A percentile compares a stretch with the other conserved stretches of the same genome.
Conservation (phyloP, 164 flowering plant genomes). For the Malania oleifera region DNA sequence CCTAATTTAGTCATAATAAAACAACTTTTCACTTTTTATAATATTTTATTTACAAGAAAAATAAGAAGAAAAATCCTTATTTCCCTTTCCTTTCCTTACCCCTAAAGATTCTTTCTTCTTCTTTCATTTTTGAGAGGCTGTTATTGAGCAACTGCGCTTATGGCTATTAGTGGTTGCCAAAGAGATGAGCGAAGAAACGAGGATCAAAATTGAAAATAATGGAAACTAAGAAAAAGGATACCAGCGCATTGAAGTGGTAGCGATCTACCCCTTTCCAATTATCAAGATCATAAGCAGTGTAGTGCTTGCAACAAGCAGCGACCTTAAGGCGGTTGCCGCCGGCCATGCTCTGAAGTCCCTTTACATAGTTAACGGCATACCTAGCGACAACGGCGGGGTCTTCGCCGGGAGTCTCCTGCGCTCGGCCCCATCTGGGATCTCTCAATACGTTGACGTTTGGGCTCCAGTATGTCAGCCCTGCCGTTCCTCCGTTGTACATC, state of each 20-base stretch:
- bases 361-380: conserved; percentile 72
- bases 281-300: conserved; percentile 90
- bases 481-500: conserved; percentile 82
- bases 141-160: too few relatives aligned
- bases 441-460: conserved; percentile 85
- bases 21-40: too few relatives aligned
- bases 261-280: conserved; percentile 89
- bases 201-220: too few relatives aligned
- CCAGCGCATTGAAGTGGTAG: conserved; percentile 83
- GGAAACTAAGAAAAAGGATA: too few relatives aligned
- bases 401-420: conserved; percentile 98
- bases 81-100: too few relatives aligned
- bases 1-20: too few relatives aligned
- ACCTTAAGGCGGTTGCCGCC: conserved; percentile 66
- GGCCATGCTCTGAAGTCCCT: conserved; percentile 67
- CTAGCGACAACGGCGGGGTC: conserved; percentile 67
- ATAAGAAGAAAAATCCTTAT: too few relatives aligned
- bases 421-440: conserved; percentile 97
- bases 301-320: conserved; percentile 93
- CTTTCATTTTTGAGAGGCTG: too few relatives aligned
- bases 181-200: too few relatives aligned
- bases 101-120: too few relatives aligned
- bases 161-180: too few relatives aligned
- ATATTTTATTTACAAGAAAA: too few relatives aligned
- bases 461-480: conserved; percentile 89